Conservation (phyloP, 106 monocot genomes). For the Platanthera guangdongensis region DNA sequence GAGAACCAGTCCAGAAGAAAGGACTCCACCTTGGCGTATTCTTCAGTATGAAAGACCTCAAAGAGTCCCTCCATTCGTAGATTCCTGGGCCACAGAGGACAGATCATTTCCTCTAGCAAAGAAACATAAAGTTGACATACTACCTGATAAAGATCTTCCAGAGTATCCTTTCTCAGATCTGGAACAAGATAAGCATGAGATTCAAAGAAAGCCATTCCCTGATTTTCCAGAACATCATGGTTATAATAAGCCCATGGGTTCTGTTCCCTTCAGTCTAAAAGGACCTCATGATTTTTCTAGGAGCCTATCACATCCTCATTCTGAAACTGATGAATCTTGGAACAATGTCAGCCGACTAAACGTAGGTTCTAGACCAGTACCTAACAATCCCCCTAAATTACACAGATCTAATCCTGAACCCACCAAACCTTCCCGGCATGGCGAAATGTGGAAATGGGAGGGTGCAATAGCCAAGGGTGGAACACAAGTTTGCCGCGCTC, state of each 20-base stretch:
- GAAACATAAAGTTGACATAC: constrained; percentile 40
- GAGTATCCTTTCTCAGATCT: constrained; percentile 77
- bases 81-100: constrained; percentile 37
- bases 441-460: constrained; percentile 92
- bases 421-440: constrained; percentile 23
- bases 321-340: constrained; percentile 40
- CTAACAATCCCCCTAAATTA: constrained; percentile 13
- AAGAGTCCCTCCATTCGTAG: constrained; percentile 32
- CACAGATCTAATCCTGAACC: constrained; percentile 27
- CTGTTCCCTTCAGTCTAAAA: constrained; percentile 31
- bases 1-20: constrained; percentile 43
- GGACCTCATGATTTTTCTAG: constrained; percentile 21
- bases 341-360: constrained; percentile 21
- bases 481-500: constrained; percentile 76
- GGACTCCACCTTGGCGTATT: constrained; percentile 26
- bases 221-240: constrained; percentile 28
- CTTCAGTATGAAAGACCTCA: constrained; percentile 40
- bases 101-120: constrained; percentile 44
- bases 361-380: constrained; percentile 23
- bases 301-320: constrained; percentile 18
- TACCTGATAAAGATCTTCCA: constrained; percentile 70
- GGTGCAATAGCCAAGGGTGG: constrained; percentile 97
- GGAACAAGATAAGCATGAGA: constrained; percentile 26
- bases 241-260: constrained; percentile 21
- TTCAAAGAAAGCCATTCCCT: constrained; percentile 18